phyloP scores from a whole-genome alignment of 306 rosid genomes.

The Prunus armeniaca region DNA sequence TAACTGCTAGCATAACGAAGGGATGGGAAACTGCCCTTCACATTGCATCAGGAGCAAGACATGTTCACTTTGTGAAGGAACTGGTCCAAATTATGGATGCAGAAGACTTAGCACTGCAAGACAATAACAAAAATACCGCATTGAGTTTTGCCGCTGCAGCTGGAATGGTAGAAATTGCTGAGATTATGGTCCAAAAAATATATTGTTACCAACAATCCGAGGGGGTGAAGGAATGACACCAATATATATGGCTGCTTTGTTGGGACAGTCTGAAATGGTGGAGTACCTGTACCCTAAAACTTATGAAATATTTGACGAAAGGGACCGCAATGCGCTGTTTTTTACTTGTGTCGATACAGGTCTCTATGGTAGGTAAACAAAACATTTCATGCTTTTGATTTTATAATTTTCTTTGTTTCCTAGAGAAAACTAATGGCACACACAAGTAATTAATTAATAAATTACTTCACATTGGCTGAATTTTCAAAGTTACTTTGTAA shows the following conservation, averaged over 20 bases:
- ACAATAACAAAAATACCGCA: background rate
- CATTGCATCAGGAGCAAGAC: constrained; percentile 10
- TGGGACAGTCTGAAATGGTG: constrained; percentile 1
- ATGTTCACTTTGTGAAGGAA: constrained; percentile 8
- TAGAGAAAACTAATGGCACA: too few relatives aligned
- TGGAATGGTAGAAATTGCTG: constrained; percentile 10
- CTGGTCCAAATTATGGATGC: background rate
- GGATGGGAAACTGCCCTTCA: constrained; percentile 8
- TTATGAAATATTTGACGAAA: background rate
- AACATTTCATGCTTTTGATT: background rate
- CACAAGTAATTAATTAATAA: too few relatives aligned
- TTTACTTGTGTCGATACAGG: background rate
- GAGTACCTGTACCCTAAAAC: background rate
- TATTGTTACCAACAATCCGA: background rate
- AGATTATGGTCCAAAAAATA: constrained; percentile 3
- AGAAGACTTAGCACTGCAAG: background rate
- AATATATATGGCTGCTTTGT: constrained; percentile 2
- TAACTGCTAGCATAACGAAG: background rate
- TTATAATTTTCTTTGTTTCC: background rate
- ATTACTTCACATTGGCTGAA: too few relatives aligned
- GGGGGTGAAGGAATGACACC: background rate
- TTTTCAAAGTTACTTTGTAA: background rate
- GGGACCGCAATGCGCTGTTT: background rate
- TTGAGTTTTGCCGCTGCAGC: constrained; percentile 14
- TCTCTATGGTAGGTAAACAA: background rate